These are phyloP conservation scores for Suaeda aralocaspica DNA, from an alignment of 148 eudicot genomes.

Conservation along the genomic window DNA sequence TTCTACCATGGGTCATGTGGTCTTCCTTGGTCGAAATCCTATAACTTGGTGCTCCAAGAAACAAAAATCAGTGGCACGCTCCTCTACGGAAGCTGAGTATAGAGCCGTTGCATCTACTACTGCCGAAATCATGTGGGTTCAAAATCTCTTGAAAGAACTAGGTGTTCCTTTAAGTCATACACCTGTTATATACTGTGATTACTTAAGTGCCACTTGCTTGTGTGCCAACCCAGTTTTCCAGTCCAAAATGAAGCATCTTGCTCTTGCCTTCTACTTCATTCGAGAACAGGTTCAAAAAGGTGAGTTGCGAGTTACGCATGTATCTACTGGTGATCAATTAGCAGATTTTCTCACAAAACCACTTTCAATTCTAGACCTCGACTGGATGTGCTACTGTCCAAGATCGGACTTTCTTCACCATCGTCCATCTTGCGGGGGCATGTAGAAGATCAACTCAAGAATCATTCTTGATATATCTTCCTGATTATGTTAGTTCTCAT, in stretches of 20 bases:
- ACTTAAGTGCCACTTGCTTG: not conserved
- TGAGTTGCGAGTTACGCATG: not conserved
- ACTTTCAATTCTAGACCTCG: no score
- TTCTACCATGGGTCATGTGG: not conserved
- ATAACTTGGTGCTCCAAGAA: conserved; percentile 5
- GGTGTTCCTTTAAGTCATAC: not conserved
- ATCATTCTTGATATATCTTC: no score
- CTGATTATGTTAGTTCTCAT: no score
- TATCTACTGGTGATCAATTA: no score
- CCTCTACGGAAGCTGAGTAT: not conserved
- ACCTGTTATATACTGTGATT: not conserved
- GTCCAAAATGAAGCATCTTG: not conserved
- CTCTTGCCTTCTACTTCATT: not conserved
- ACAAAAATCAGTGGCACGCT: not conserved
- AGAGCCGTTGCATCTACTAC: not conserved
- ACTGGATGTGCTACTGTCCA: no score
- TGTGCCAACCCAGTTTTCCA: not conserved
- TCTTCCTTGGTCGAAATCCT: conserved; percentile 2
- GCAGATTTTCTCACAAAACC: no score
- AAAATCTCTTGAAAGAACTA: not conserved
- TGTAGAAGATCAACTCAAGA: no score
- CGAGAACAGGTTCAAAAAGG: not conserved
- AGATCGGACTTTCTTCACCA: no score
- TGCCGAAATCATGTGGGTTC: not conserved
- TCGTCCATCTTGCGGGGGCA: no score